Evolutionary conservation across 1,284 basidiomycete species (phyloP), one percentile per base, ranked within the genome.

Genomic region (Austroboletus novae-zelandiae): DNA sequence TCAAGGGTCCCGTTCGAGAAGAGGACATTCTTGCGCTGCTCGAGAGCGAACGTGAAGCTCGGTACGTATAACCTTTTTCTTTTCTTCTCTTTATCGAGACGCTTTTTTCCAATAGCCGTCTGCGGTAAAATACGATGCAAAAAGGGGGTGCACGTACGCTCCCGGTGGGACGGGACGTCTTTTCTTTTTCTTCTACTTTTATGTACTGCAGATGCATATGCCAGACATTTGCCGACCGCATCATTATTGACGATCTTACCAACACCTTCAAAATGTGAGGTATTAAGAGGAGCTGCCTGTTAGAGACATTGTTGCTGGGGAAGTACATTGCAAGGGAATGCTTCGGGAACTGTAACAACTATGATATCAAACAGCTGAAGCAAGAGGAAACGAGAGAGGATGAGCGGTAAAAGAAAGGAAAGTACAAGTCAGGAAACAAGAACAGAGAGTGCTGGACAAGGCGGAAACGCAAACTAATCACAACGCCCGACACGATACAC

Each of bases 41-140:
- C 71, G 97, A 99, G 82, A 92, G 89, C 73, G 97, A 99, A 79
- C 94, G 97, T 79, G 97, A 99, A 81, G 97, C 97, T 70, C 94
- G 97, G 95, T 98, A 67, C 66, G 93, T 36, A 17, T n/a, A n/a
- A n/a, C n/a, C n/a, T n/a, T n/a, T n/a, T n/a, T n/a, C 14, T 15
- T 3, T 6, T 27, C 30, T 23, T 14, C 2, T 4, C 7, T n/a
- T 13, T 9, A 10, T 31, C 13, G 30, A 31, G 5, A 2, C 2
- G 30, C 9, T 13, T 39, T 39, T 14, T 18, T 42, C 9, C 5
- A 34, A 39, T 46, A 61, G 60, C 17, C 60, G 60, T 15, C 36
- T 62, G 50, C 60, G 60, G 31, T 62, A 32, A 50, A 46, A 42
- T 11, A 23, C 20, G 20, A 23, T 23, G 20, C 20, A 23, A 4